A percentile compares a stretch with the other conserved stretches of the same genome.
phyloP scores from a whole-genome alignment of 257 asterid species.

The Cordia subcordata region DNA sequence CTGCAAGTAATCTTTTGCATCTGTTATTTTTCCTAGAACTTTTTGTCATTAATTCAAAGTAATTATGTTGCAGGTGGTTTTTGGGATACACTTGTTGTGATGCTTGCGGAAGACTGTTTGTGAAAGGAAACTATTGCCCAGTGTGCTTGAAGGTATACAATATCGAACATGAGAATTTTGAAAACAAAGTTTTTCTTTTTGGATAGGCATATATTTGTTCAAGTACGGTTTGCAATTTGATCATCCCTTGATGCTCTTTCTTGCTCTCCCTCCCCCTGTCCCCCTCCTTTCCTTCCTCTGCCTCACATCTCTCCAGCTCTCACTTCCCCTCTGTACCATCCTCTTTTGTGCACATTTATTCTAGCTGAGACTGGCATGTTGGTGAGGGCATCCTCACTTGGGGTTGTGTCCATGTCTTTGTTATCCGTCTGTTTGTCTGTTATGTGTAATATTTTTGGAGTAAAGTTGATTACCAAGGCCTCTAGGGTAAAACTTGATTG shows the following conservation, averaged over 20 bases:
- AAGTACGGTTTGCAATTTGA: no score
- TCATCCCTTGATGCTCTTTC: no score
- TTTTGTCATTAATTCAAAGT: conserved; percentile 2
- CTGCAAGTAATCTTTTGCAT: neutral
- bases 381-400: no score
- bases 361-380: no score
- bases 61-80: conserved; percentile 71
- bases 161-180: neutral
- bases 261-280: neutral
- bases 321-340: neutral
- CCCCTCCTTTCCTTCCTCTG: neutral
- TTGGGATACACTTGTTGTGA: conserved; percentile 98
- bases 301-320: no score
- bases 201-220: no score
- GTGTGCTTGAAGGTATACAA: conserved; percentile 84
- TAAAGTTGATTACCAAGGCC: no score
- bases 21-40: neutral
- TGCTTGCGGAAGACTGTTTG: conserved; percentile 98
- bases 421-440: neutral
- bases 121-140: conserved; percentile 92
- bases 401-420: no score
- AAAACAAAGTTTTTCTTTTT: no score
- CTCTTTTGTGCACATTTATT: neutral
- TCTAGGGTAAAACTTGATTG: conserved; percentile 10
- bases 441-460: neutral